phyloP scores from a whole-genome alignment of 306 rosid species.

The Citrullus colocynthis region DNA sequence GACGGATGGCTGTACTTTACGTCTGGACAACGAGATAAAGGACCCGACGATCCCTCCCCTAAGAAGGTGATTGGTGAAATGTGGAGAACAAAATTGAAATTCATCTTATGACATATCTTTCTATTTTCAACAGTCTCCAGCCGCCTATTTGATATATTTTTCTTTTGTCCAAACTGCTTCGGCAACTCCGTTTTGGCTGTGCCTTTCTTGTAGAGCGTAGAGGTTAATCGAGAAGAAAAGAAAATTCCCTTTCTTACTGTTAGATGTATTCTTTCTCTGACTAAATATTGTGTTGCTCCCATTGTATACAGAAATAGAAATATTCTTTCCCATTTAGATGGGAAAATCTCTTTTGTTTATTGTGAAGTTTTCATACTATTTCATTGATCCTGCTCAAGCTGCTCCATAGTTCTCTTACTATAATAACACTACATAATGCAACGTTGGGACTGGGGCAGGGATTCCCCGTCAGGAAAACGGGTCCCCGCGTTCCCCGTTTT shows the following conservation, averaged over 20 bases:
- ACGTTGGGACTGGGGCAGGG: no score
- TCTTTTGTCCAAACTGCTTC: not conserved
- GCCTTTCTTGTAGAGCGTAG: not conserved
- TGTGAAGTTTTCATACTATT: not conserved
- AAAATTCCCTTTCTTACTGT: not conserved
- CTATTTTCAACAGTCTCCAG: not conserved
- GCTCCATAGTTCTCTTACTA: not conserved
- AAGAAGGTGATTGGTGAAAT: conserved; percentile 69
- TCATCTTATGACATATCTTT: conserved; percentile 17
- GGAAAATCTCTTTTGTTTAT: not conserved
- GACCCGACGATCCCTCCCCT: conserved; percentile 74
- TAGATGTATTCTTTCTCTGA: not conserved
- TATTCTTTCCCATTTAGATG: not conserved
- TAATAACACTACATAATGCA: not conserved
- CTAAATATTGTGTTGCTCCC: not conserved
- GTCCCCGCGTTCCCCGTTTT: no score
- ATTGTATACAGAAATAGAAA: not conserved
- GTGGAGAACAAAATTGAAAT: conserved; percentile 69
- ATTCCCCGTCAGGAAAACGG: no score
- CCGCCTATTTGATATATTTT: not conserved
- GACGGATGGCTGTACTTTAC: conserved; percentile 87
- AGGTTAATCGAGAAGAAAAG: not conserved
- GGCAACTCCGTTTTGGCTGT: not conserved
- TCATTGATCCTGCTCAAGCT: not conserved
- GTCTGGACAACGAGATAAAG: conserved; percentile 86